These are phyloP conservation scores for Nelumbo lutea DNA, from an alignment of 164 flowering plant species.

Conservation along the genomic window DNA sequence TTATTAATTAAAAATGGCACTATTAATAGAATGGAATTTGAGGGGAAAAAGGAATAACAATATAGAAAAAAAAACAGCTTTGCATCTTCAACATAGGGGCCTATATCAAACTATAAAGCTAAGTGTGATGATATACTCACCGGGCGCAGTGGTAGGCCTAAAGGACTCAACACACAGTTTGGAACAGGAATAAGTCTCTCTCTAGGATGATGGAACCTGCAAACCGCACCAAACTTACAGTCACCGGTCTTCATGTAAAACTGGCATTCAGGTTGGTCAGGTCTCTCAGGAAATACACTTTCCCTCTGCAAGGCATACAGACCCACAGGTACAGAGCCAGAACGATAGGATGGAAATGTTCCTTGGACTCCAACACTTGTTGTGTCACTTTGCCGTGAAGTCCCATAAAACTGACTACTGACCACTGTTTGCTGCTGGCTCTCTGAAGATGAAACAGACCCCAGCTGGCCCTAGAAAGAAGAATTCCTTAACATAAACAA, in stretches of 20 bases:
- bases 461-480: slow-evolving; percentile 62
- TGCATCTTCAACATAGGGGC: too few species aligned
- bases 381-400: slow-evolving; percentile 52
- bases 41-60: too few species aligned
- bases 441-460: slow-evolving; percentile 69
- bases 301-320: slow-evolving; percentile 76
- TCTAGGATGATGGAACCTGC: slow-evolving; percentile 90
- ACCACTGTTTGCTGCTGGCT: slow-evolving; percentile 53
- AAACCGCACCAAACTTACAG: slow-evolving; percentile 92
- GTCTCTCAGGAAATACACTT: slow-evolving; percentile 91
- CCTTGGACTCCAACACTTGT: slow-evolving; percentile 47
- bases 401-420: slow-evolving; percentile 50
- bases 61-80: too few species aligned
- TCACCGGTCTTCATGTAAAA: slow-evolving; percentile 99
- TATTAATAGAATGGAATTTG: too few species aligned
- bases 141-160: slow-evolving; percentile 91
- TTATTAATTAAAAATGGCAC: too few species aligned
- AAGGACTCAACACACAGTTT: slow-evolving; percentile 79
- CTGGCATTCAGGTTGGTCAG: slow-evolving; percentile 96
- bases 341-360: slow-evolving; percentile 44
- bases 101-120: too few species aligned
- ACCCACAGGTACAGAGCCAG: slow-evolving; percentile 62
- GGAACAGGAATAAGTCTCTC: slow-evolving; percentile 83
- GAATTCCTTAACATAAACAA: slow-evolving; percentile 1
- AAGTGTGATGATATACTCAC: slow-evolving; percentile 36